Evolutionary conservation across 2,329 filamentous ascomycete genomes (phyloP).

Genomic region (Gnomoniopsis smithogilvyi): DNA sequence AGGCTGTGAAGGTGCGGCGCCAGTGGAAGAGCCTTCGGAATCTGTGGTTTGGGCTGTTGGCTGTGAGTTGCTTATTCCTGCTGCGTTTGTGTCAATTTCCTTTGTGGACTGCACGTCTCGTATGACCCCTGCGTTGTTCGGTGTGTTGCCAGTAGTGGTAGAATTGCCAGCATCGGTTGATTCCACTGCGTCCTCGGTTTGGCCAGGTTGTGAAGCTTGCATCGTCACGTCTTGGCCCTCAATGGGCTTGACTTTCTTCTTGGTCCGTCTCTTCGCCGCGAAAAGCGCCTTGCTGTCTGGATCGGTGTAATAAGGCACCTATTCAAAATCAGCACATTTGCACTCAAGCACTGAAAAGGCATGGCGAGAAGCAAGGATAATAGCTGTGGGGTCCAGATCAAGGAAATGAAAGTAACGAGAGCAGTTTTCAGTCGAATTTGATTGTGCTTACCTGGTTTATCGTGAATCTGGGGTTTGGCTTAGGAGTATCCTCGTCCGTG

Average conservation of each 20-base stretch:
- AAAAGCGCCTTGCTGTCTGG: not conserved
- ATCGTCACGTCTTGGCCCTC: conserved; percentile 3
- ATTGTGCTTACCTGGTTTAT: not conserved
- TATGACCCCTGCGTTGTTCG: conserved; percentile 5
- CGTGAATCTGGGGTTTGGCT: conserved; percentile 9
- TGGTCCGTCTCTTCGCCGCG: conserved; percentile 5
- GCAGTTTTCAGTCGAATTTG: not conserved
- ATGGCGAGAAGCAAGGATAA: not conserved
- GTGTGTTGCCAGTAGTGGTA: not conserved
- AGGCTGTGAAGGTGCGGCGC: conserved; percentile 25
- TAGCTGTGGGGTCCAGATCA: not conserved
- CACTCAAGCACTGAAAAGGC: not conserved
- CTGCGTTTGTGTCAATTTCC: conserved; percentile 8
- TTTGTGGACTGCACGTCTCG: conserved; percentile 6
- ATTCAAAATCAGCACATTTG: not conserved
- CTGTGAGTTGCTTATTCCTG: conserved; percentile 11
- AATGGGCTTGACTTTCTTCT: conserved; percentile 11
- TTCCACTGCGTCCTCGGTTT: not conserved
- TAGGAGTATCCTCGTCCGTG: not conserved
- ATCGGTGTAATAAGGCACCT: conserved; percentile 17
- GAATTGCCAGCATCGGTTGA: not conserved
- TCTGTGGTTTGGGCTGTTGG: not conserved
- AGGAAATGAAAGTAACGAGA: not conserved
- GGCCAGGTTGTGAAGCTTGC: conserved; percentile 1
- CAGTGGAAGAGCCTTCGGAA: conserved; percentile 1